phyloP scores from a whole-genome alignment of 768 basidiomycete species.

The Tephrocybe sp. region DNA sequence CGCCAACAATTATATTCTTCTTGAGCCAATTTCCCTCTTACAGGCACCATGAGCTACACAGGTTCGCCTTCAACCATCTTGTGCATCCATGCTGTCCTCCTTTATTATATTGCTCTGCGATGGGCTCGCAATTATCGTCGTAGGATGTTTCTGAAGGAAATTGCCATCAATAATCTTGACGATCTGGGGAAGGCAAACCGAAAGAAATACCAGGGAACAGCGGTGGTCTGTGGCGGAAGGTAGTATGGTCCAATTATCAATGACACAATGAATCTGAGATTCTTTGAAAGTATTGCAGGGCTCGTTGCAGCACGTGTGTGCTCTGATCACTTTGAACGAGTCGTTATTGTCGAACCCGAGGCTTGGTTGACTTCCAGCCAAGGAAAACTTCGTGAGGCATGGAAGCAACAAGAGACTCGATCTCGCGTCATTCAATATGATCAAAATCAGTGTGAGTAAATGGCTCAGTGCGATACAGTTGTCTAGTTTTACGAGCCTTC shows the following conservation, averaged over 20 bases:
- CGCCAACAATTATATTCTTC: neutral
- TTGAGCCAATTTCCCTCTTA: neutral
- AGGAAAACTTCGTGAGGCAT: constrained; percentile 17
- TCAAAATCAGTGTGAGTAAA: constrained; percentile 18
- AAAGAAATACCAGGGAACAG: neutral
- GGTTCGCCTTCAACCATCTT: too few species aligned
- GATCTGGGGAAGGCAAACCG: neutral
- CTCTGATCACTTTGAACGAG: constrained; percentile 30
- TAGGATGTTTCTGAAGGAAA: neutral
- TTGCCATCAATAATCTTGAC: neutral
- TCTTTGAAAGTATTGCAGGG: constrained; percentile 29
- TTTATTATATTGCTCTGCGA: neutral
- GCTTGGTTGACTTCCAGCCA: constrained; percentile 23
- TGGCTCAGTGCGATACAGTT: neutral
- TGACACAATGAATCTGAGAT: neutral
- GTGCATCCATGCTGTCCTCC: neutral
- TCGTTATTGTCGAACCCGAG: constrained; percentile 32
- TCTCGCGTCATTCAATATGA: constrained; percentile 27
- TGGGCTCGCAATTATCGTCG: neutral
- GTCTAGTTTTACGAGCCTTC: neutral
- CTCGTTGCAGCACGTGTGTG: constrained; percentile 30
- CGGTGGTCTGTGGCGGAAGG: constrained; percentile 2
- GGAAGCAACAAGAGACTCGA: constrained; percentile 16
- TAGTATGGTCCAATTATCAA: neutral
- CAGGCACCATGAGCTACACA: neutral